These are phyloP conservation scores for Cytidiella melzeri DNA, from an alignment of 768 basidiomycete genomes.

Conservation along the genomic window DNA sequence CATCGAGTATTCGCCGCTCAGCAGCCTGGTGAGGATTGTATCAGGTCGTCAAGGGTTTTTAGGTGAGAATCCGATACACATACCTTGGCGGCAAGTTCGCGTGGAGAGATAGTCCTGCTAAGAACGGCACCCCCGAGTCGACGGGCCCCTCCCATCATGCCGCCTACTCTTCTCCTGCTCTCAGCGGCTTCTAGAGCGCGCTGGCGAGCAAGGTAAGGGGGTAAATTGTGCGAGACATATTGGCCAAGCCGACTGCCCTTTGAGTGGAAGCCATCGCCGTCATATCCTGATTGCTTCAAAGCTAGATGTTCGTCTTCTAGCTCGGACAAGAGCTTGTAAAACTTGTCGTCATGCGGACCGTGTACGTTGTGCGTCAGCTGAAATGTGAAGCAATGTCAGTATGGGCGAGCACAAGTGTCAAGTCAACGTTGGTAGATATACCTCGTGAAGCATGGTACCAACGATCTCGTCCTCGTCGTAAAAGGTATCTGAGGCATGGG, in stretches of 20 bases:
- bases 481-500: conserved; percentile 62
- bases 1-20: conserved; percentile 68
- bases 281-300: conserved; percentile 73
- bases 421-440: conserved; percentile 27
- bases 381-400: too few relatives aligned
- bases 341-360: conserved; percentile 83
- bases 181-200: conserved; percentile 81
- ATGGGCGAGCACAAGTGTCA: not conserved
- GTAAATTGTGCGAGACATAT: conserved; percentile 60
- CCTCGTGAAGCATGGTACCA: conserved; percentile 88
- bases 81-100: conserved; percentile 71
- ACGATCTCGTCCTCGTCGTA: conserved; percentile 71
- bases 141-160: conserved; percentile 45
- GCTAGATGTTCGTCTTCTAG: conserved; percentile 84
- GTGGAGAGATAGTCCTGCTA: conserved; percentile 33
- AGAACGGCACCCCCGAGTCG: conserved; percentile 51
- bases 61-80: too few relatives aligned
- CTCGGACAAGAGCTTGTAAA: conserved; percentile 65
- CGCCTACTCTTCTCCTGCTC: conserved; percentile 46
- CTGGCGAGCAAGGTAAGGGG: conserved; percentile 54
- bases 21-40: conserved; percentile 70
- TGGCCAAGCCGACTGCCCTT: conserved; percentile 67
- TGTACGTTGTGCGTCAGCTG: conserved; percentile 87
- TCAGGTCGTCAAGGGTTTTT: too few relatives aligned
- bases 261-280: conserved; percentile 87